These are phyloP conservation scores for Vitis hybrid DNA, from an alignment of 177 flowering plant species.

Conservation along the genomic window DNA sequence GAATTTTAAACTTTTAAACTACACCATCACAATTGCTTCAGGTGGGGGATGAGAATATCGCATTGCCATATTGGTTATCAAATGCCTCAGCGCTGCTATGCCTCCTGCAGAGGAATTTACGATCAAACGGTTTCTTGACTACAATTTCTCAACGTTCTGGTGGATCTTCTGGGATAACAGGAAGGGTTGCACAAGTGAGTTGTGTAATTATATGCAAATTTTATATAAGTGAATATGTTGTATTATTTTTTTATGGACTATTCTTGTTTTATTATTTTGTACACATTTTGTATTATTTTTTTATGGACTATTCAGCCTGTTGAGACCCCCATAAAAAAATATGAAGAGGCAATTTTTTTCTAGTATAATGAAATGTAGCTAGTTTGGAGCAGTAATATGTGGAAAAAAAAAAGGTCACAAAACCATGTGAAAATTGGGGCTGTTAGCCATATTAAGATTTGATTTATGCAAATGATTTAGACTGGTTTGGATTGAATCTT, in stretches of 20 bases:
- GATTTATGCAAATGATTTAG: no score
- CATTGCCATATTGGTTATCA: slow-evolving; percentile 96
- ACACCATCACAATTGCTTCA: slow-evolving; percentile 26
- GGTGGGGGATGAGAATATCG: slow-evolving; percentile 67
- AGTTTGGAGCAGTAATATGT: no score
- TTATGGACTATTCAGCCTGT: neutral
- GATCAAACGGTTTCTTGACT: slow-evolving; percentile 67
- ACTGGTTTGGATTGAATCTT: no score
- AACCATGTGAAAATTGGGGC: no score
- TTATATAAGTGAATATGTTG: neutral
- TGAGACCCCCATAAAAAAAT: no score
- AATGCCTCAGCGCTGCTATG: slow-evolving; percentile 92
- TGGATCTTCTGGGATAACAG: slow-evolving; percentile 57
- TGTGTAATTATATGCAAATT: neutral
- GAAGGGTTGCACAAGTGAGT: slow-evolving; percentile 65
- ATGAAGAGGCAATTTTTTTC: no score
- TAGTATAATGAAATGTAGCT: no score
- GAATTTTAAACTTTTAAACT: neutral
- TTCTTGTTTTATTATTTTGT: neutral
- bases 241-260: neutral
- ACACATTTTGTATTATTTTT: slow-evolving; percentile 1
- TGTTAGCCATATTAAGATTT: no score
- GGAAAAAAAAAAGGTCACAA: no score
- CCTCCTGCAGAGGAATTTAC: slow-evolving; percentile 76
- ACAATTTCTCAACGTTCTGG: slow-evolving; percentile 61